These are phyloP conservation scores for Agaricus subrufescens DNA, from an alignment of 768 basidiomycete genomes.

Conservation along the genomic window DNA sequence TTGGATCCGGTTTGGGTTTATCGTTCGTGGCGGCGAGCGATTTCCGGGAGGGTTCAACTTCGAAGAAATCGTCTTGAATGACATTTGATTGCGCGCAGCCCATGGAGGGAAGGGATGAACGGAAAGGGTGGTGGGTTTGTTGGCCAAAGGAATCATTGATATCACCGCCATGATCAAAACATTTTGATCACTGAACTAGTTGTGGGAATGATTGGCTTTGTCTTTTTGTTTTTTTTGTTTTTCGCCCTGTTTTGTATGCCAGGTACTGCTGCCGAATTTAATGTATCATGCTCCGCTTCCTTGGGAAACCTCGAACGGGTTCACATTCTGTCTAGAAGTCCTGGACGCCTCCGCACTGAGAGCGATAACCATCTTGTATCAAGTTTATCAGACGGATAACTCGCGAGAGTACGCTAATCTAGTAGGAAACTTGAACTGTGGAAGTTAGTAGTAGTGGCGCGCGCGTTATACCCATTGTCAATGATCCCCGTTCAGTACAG, in stretches of 20 bases:
- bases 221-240: too few relatives aligned
- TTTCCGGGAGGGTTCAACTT: background rate
- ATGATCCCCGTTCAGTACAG: too few relatives aligned
- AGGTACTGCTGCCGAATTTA: too few relatives aligned
- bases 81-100: background rate
- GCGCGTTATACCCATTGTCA: too few relatives aligned
- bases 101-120: background rate
- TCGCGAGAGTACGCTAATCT: background rate
- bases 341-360: background rate
- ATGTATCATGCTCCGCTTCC: background rate
- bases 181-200: too few relatives aligned
- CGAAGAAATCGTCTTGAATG: background rate
- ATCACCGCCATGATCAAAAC: too few relatives aligned
- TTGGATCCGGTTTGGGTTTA: background rate
- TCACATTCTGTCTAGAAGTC: background rate
- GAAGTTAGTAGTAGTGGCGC: too few relatives aligned
- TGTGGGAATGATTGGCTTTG: too few relatives aligned
- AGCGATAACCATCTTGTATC: background rate
- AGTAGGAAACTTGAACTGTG: too few relatives aligned
- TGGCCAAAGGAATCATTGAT: too few relatives aligned
- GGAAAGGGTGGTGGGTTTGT: background rate
- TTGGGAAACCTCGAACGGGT: background rate
- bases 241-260: too few relatives aligned
- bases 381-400: background rate
- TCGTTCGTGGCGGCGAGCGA: background rate